Percentiles rank a stretch among this genome's conserved stretches.
phyloP scores from a whole-genome alignment of 75 land plant species.

The Adiantum capillusveneris region DNA sequence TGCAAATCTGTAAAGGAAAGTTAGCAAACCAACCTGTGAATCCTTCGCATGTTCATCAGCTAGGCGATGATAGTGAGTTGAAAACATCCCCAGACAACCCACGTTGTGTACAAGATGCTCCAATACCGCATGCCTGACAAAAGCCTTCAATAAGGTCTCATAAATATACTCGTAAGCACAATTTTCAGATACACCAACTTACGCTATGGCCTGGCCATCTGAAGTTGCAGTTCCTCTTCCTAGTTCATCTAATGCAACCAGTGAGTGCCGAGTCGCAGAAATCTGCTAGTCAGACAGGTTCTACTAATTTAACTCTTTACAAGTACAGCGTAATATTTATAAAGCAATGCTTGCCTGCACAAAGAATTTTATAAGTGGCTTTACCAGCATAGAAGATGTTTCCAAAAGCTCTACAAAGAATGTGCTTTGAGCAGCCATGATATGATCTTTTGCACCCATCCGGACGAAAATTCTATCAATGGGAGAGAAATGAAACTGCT shows the following conservation, averaged over 20 bases:
- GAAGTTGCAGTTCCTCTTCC: constrained; percentile 97
- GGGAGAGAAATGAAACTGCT: constrained; percentile 63
- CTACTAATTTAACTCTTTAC: no score
- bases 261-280: constrained; percentile 66
- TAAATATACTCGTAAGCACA: no score
- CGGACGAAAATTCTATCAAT: constrained; percentile 92
- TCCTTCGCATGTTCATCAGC: constrained; percentile 65
- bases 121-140: constrained; percentile 75
- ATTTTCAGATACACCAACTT: constrained; percentile 11
- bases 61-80: constrained; percentile 66
- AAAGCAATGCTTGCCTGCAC: neutral
- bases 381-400: constrained; percentile 92
- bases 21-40: constrained; percentile 38
- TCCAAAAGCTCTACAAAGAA: constrained; percentile 86
- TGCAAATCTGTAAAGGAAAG: no score
- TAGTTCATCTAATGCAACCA: constrained; percentile 94
- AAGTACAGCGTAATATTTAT: no score
- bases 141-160: neutral
- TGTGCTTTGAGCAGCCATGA: constrained; percentile 96
- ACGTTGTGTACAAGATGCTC: constrained; percentile 56
- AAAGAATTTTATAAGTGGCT: neutral
- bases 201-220: constrained; percentile 99
- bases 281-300: no score
- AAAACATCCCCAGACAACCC: constrained; percentile 55
- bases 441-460: constrained; percentile 95